Conservation (phyloP, 495 filamentous ascomycete species). For the Astrothelium subdiscretum region DNA sequence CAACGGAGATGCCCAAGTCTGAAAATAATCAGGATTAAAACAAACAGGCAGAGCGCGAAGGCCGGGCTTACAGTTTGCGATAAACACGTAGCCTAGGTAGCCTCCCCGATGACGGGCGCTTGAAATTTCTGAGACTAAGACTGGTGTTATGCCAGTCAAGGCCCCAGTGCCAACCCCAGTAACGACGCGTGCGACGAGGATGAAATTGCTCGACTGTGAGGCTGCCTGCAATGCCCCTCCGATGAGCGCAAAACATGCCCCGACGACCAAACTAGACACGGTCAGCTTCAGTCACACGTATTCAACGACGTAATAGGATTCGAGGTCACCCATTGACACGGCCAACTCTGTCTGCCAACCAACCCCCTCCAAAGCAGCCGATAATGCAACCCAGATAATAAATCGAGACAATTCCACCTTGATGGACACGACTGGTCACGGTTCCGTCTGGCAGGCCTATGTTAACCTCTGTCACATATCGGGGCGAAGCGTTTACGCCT, state of each 20-base stretch:
- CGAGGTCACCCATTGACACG: slow-evolving; percentile 43
- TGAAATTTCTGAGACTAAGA: slow-evolving; percentile 40
- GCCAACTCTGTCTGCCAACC: slow-evolving; percentile 41
- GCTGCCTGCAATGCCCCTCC: slow-evolving; percentile 14
- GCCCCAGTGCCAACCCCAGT: slow-evolving; percentile 24
- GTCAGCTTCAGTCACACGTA: no score
- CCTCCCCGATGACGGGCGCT: slow-evolving; percentile 36
- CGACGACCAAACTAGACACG: slow-evolving; percentile 1
- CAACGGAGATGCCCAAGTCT: slow-evolving; percentile 48
- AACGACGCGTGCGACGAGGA: slow-evolving; percentile 14
- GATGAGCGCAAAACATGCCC: slow-evolving; percentile 13
- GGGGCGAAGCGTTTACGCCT: slow-evolving; percentile 35
- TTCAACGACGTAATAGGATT: no score
- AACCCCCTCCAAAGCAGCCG: slow-evolving; percentile 40
- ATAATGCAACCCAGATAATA: slow-evolving; percentile 47
- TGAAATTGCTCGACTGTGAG: slow-evolving; percentile 4
- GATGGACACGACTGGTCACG: slow-evolving; percentile 23
- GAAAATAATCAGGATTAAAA: not conserved
- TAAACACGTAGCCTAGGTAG: slow-evolving; percentile 42
- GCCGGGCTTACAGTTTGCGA: slow-evolving; percentile 34
- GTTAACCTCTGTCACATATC: slow-evolving; percentile 29
- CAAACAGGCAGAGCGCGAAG: not conserved
- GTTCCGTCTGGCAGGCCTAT: slow-evolving; percentile 31
- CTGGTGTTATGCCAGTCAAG: slow-evolving; percentile 41
- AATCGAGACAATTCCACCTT: slow-evolving; percentile 15